phyloP scores from a whole-genome alignment of 805 yeast genomes.

The Yarrowia sp. region DNA sequence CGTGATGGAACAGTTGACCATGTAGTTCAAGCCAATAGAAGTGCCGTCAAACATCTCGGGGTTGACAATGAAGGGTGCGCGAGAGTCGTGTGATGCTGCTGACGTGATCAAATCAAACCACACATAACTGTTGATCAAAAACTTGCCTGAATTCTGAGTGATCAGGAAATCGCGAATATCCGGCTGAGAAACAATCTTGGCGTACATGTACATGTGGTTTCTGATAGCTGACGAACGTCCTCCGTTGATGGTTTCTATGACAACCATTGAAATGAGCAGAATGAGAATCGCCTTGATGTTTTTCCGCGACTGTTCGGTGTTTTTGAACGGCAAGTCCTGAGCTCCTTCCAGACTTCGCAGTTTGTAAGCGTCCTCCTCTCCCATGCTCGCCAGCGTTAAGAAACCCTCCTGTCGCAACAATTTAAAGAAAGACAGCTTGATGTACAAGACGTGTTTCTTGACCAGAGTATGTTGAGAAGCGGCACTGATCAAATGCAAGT shows the following conservation, averaged over 20 bases:
- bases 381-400: background rate
- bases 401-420: conserved; percentile 12
- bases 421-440: conserved; percentile 15
- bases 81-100: background rate
- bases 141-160: conserved; percentile 16
- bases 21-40: conserved; percentile 15
- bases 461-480: conserved; percentile 14
- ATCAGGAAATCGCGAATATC: conserved; percentile 1
- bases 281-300: conserved; percentile 20
- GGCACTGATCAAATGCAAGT: conserved; percentile 14
- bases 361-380: background rate
- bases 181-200: conserved; percentile 11
- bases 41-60: conserved; percentile 24
- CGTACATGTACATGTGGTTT: conserved; percentile 26
- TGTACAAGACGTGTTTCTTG: conserved; percentile 17
- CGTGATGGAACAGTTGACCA: conserved; percentile 18
- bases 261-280: conserved; percentile 16
- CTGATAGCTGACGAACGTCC: conserved; percentile 19
- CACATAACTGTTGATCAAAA: conserved; percentile 15
- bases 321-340: background rate
- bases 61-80: conserved; percentile 11
- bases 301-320: background rate
- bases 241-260: conserved; percentile 22
- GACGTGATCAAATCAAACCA: conserved; percentile 24
- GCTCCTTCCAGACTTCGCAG: background rate